phyloP scores from a whole-genome alignment of 192 early-diverging fungal genomes.

The Phycomyces nitens region DNA sequence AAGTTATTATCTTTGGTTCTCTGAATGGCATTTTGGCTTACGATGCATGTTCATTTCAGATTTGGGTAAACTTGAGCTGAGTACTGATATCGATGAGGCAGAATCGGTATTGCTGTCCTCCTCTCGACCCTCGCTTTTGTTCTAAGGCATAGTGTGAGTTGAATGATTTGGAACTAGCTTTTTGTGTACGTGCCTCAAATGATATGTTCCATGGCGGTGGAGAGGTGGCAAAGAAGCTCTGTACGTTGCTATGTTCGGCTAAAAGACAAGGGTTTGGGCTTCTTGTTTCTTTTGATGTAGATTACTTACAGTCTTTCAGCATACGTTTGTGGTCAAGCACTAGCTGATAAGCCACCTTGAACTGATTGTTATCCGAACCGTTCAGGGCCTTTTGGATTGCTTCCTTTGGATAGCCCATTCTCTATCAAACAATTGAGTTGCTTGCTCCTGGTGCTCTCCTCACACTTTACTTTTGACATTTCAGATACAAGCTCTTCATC shows the following conservation, averaged over 20 bases:
- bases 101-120: constrained; percentile 11
- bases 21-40: constrained; percentile 23
- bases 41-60: constrained; percentile 22
- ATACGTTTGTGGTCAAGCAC: constrained; percentile 82
- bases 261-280: not conserved
- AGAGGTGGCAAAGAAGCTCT: constrained; percentile 61
- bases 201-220: constrained; percentile 71
- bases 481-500: constrained; percentile 82
- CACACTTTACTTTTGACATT: constrained; percentile 57
- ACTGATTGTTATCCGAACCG: constrained; percentile 85
- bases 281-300: not conserved
- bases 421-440: constrained; percentile 39
- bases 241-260: constrained; percentile 51
- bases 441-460: not conserved
- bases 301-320: constrained; percentile 49
- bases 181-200: constrained; percentile 19
- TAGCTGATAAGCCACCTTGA: constrained; percentile 96
- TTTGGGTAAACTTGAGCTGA: constrained; percentile 60
- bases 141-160: not conserved
- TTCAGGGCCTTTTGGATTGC: constrained; percentile 74
- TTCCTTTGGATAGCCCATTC: constrained; percentile 67
- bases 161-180: not conserved
- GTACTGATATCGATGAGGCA: constrained; percentile 48
- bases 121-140: constrained; percentile 2
- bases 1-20: not conserved